phyloP scores from a whole-genome alignment of 2,329 filamentous ascomycete genomes.

The Fusarium torreyae region DNA sequence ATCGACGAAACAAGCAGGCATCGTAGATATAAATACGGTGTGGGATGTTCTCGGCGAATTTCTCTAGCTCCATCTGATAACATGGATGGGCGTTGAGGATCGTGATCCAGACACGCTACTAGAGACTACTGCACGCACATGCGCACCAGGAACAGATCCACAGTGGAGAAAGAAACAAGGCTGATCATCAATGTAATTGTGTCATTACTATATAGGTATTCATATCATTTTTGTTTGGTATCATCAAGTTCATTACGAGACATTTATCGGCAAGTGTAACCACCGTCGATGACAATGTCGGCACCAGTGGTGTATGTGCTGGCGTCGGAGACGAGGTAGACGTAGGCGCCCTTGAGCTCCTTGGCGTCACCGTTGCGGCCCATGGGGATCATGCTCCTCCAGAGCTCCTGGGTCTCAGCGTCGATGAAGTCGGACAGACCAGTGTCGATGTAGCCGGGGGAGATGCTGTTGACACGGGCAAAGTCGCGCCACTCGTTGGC shows the following conservation, averaged over 20 bases:
- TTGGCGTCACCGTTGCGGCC: constrained; percentile 76
- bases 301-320: constrained; percentile 81
- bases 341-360: constrained; percentile 83
- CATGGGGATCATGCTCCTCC: constrained; percentile 83
- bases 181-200: constrained; percentile 28
- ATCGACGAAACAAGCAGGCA: constrained; percentile 25
- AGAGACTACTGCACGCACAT: constrained; percentile 22
- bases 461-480: constrained; percentile 76
- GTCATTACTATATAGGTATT: constrained; percentile 28
- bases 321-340: constrained; percentile 83
- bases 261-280: constrained; percentile 68
- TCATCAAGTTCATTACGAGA: constrained; percentile 31
- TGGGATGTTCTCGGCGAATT: constrained; percentile 9
- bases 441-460: constrained; percentile 78
- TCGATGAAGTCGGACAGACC: constrained; percentile 78
- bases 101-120: not conserved
- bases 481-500: constrained; percentile 80
- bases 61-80: constrained; percentile 32
- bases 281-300: constrained; percentile 81
- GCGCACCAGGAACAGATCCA: constrained; percentile 28
- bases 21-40: constrained; percentile 5
- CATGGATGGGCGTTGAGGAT: not conserved
- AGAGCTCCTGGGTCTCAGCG: constrained; percentile 77
- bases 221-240: constrained; percentile 26
- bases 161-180: constrained; percentile 6